Base-by-base conservation (phyloP, 2,329 filamentous ascomycete species). In the Talaromyces islandicus region DNA sequence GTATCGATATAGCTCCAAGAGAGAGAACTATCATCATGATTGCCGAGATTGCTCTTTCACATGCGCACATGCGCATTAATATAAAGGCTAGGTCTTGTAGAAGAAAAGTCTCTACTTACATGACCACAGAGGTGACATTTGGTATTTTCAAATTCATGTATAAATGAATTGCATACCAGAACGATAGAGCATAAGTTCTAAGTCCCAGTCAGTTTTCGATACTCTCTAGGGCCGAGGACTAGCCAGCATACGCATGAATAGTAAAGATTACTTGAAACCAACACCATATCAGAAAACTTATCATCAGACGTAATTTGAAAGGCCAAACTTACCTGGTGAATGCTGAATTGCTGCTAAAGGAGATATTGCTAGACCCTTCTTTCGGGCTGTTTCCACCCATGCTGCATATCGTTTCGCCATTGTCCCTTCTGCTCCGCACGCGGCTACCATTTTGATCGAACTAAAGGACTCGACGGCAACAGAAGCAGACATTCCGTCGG, bases 381-480 rank as follows among this genome's bases (percentile, higher is more conserved):
- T 14, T 38, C 35, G 14, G n/a, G 14, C 7, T 38, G 35, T 7
- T n/a, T 38, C 35, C 35, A 38, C 35, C 35, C 35, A 38, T 38
- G 35, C 9, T 38, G 35, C 17, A 38, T 38, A 38, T n/a, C 35
- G 35, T n/a, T 38, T 38, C 35, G 14, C 35, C 35, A 38, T 38
- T 38, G n/a, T 38, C 6, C 35, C 35, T 38, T 38, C 35, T 38
- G 35, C 35, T 5, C 77, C 76, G 10, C 77, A 74, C 0, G 77
- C 75, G 4, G 77, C 69, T 1, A 81, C 72, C 19, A 78, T 78
- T 11, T 77, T 73, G 21, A 80, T 75, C 0, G 77, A 74, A 1
- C 66, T 63, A 41, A 81, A 73, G 0, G 75, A 70, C 61, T 81
- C 79, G 1, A 71, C 73, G 0, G 77, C 76, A 29, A 80, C 65